A percentile compares a stretch with the other conserved stretches of the same genome.
phyloP scores from a whole-genome alignment of 371 early-diverging fungal species.

The Nosema muscidifuracis region DNA sequence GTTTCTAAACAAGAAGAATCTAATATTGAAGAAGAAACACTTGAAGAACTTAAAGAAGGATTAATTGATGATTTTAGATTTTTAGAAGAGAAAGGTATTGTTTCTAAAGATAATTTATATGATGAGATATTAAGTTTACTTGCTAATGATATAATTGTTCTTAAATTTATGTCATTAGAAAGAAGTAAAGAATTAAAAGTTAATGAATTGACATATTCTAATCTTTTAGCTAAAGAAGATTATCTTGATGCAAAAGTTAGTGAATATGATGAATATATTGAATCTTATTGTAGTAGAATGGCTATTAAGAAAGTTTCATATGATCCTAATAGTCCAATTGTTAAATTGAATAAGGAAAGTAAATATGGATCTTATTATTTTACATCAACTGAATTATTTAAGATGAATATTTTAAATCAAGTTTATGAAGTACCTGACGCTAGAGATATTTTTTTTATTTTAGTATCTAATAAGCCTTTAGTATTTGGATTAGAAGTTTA shows the following conservation, averaged over 20 bases:
- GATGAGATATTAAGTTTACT: conserved; percentile 52
- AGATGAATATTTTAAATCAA: conserved; percentile 72
- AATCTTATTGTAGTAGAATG: conserved; percentile 41
- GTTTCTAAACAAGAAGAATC: background rate
- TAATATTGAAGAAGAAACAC: background rate
- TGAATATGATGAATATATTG: conserved; percentile 63
- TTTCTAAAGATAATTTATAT: conserved; percentile 31
- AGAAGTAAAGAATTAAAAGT: conserved; percentile 55
- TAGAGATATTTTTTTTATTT: conserved; percentile 46
- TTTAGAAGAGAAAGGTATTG: conserved; percentile 38
- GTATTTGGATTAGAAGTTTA: conserved; percentile 47
- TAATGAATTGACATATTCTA: conserved; percentile 54
- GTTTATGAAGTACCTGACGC: conserved; percentile 45
- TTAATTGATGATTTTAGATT: conserved; percentile 43
- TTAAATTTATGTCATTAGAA: conserved; percentile 27
- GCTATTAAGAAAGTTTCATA: conserved; percentile 24
- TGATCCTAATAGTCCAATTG: background rate
- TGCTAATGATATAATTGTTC: conserved; percentile 50
- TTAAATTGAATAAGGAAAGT: conserved; percentile 66
- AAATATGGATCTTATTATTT: conserved; percentile 92
- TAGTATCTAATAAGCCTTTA: conserved; percentile 32
- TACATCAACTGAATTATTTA: conserved; percentile 76
- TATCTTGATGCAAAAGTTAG: conserved; percentile 71
- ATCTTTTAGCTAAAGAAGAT: conserved; percentile 66
- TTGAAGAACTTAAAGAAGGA: conserved; percentile 20